Conservation (phyloP, 768 basidiomycete species). For the Xerocomellus amylosporus region DNA sequence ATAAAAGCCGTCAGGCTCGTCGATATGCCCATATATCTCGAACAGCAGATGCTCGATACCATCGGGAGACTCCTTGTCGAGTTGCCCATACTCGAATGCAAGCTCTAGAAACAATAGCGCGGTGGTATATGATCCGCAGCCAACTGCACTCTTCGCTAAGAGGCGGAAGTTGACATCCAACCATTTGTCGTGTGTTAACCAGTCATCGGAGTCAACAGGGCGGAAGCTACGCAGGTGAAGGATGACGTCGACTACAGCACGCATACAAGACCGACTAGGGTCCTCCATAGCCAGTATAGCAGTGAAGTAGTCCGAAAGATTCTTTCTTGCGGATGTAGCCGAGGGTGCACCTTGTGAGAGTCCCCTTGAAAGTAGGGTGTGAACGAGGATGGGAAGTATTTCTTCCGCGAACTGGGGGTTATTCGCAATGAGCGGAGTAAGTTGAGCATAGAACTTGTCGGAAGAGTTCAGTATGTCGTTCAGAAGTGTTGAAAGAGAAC, state of each 20-base stretch:
- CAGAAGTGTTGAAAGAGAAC: constrained; percentile 52
- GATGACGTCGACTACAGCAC: constrained; percentile 67
- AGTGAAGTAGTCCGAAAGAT: constrained; percentile 24
- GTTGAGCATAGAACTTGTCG: constrained; percentile 66
- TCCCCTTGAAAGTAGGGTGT: constrained; percentile 51
- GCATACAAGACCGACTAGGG: constrained; percentile 44
- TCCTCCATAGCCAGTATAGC: constrained; percentile 27
- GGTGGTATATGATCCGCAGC: constrained; percentile 84
- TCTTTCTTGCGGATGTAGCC: constrained; percentile 10
- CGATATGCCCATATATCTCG: constrained; percentile 91
- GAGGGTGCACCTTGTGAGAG: constrained; percentile 7
- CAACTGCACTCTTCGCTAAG: constrained; percentile 69
- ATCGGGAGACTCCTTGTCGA: constrained; percentile 25
- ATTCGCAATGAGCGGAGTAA: constrained; percentile 54
- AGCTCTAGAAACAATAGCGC: constrained; percentile 88
- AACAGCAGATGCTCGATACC: constrained; percentile 72
- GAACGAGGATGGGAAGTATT: constrained; percentile 73
- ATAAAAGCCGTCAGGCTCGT: constrained; percentile 98
- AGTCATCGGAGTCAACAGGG: constrained; percentile 37
- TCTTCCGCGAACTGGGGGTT: constrained; percentile 60
- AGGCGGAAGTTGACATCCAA: constrained; percentile 70
- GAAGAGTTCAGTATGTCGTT: constrained; percentile 52
- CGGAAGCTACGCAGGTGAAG: constrained; percentile 76
- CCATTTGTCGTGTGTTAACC: constrained; percentile 73
- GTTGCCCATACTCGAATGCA: constrained; percentile 48